Conservation (phyloP, 352 stramenopile genomes). For the Globisporangium nunn region DNA sequence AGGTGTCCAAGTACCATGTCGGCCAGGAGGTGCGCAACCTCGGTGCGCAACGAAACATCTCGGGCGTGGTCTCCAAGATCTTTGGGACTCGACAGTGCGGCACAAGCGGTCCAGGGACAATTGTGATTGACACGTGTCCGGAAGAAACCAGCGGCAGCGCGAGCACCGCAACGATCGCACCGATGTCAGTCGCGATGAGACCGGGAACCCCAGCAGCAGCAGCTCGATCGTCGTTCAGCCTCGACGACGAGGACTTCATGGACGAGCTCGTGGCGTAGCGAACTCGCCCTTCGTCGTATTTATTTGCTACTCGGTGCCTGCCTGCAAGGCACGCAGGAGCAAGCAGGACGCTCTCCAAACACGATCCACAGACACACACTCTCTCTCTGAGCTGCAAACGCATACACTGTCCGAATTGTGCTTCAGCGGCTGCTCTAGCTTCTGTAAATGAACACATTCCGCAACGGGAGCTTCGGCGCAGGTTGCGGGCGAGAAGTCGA, state of each 20-base stretch:
- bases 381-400: not conserved
- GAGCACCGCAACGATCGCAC: not conserved
- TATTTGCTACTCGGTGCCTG: not conserved
- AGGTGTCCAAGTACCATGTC: conserved; percentile 72
- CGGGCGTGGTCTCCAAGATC: conserved; percentile 56
- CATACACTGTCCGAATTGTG: not conserved
- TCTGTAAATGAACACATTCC: conserved; percentile 19
- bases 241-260: conserved; percentile 7
- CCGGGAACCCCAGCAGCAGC: not conserved
- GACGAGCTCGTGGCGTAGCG: conserved; percentile 1
- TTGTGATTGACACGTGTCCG: conserved; percentile 60
- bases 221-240: not conserved
- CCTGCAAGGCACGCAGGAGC: not conserved
- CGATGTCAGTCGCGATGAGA: not conserved
- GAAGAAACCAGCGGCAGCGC: conserved; percentile 2
- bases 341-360: not conserved
- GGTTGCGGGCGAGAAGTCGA: conserved; percentile 6
- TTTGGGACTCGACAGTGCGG: conserved; percentile 67
- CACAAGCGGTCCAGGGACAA: conserved; percentile 52
- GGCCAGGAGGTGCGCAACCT: conserved; percentile 48
- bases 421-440: conserved; percentile 1
- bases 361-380: not conserved
- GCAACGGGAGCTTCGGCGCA: conserved; percentile 10
- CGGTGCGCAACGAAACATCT: conserved; percentile 43
- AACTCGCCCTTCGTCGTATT: not conserved